A percentile compares a stretch with the other conserved stretches of the same genome.
phyloP scores from a whole-genome alignment of 2,329 filamentous ascomycete genomes.

The Colletotrichum destructivum region DNA sequence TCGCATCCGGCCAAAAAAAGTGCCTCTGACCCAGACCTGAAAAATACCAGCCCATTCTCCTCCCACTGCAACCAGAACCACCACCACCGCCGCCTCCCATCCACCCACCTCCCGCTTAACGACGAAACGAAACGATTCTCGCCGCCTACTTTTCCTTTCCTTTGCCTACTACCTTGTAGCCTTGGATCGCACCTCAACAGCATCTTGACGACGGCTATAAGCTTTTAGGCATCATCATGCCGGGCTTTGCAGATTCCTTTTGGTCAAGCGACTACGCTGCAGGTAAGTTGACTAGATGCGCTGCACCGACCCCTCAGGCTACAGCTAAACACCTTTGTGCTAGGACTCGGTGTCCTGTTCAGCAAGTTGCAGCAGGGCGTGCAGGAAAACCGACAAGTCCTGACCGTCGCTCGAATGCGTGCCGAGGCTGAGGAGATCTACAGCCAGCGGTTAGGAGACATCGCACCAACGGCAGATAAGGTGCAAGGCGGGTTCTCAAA shows the following conservation, averaged over 20 bases:
- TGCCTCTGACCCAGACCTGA: constrained; percentile 27
- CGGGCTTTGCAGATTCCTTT: constrained; percentile 94
- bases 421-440: constrained; percentile 96
- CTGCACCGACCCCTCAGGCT: background rate
- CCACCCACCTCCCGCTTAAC: constrained; percentile 33
- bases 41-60: constrained; percentile 28
- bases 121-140: constrained; percentile 42
- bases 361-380: constrained; percentile 97
- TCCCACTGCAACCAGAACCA: constrained; percentile 7
- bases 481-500: constrained; percentile 86
- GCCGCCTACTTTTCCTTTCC: constrained; percentile 28
- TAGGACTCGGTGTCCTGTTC: constrained; percentile 92
- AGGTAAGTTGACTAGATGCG: constrained; percentile 67
- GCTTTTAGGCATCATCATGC: constrained; percentile 76
- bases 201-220: constrained; percentile 23
- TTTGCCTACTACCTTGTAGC: constrained; percentile 8
- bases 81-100: too few species aligned
- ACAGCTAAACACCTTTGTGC: constrained; percentile 23
- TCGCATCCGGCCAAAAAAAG: constrained; percentile 22
- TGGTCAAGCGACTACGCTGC: constrained; percentile 98
- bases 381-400: constrained; percentile 92
- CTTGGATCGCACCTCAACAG: constrained; percentile 21
- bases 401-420: constrained; percentile 92
- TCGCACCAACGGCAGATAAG: constrained; percentile 85
- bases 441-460: constrained; percentile 84